Conservation (phyloP, 345 rosid species). For the Euphorbia pulcherrima region DNA sequence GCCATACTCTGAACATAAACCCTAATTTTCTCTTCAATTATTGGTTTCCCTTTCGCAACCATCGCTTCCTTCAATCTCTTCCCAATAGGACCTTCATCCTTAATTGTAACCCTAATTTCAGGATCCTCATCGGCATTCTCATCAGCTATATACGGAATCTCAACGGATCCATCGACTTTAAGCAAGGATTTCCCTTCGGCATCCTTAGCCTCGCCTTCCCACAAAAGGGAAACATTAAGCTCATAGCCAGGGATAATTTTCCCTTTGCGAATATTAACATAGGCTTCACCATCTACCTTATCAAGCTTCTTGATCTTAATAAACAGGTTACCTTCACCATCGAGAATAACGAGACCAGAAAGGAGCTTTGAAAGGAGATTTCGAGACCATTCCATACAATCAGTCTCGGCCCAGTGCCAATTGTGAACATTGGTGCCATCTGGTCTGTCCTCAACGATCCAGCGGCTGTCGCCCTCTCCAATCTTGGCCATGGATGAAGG, state of each 20-base stretch:
- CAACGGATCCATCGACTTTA: conserved; percentile 70
- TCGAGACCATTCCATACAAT: conserved; percentile 85
- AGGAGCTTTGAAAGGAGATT: conserved; percentile 53
- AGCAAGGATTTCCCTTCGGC: conserved; percentile 52
- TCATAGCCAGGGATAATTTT: conserved; percentile 96
- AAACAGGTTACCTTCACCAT: conserved; percentile 62
- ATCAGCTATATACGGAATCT: conserved; percentile 88
- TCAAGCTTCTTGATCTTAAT: conserved; percentile 59
- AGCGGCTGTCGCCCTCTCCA: conserved; percentile 97
- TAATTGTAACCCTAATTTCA: conserved; percentile 62
- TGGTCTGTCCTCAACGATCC: conserved; percentile 96
- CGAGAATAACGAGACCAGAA: conserved; percentile 45
- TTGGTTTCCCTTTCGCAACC: conserved; percentile 61
- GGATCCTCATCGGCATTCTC: conserved; percentile 97
- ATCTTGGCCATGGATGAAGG: conserved; percentile 59
- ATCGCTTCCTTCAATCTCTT: conserved; percentile 79
- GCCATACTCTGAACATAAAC: conserved; percentile 74
- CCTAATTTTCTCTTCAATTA: conserved; percentile 65
- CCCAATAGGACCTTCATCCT: conserved; percentile 76
- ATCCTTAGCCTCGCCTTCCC: conserved; percentile 91
- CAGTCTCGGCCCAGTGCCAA: conserved; percentile 99
- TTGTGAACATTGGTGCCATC: conserved; percentile 96
- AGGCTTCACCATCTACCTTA: conserved; percentile 89
- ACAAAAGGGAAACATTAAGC: conserved; percentile 51
- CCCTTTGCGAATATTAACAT: conserved; percentile 86